Evolutionary conservation across 2,329 filamentous ascomycete species (phyloP).

Genomic region (Pseudocercospora crystallina): DNA sequence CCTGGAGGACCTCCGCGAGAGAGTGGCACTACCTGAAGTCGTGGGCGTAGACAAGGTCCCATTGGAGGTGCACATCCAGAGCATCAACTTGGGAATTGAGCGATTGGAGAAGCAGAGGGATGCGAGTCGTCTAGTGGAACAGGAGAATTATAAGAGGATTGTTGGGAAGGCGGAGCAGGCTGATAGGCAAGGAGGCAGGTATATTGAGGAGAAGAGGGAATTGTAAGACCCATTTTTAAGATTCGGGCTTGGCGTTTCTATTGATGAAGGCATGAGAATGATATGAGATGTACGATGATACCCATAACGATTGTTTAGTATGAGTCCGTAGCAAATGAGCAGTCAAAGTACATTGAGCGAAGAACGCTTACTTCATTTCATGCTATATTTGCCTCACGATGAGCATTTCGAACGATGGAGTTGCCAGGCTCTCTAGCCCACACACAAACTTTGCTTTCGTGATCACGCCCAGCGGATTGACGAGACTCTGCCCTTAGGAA

Average conservation of each 20-base stretch:
- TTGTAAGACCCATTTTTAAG: background rate
- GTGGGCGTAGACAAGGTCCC: slow-evolving; percentile 58
- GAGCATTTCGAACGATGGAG: no score
- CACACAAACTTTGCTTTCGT: no score
- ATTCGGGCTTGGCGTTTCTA: background rate
- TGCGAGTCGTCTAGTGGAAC: slow-evolving; percentile 39
- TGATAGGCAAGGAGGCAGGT: slow-evolving; percentile 21
- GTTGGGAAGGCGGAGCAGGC: slow-evolving; percentile 22
- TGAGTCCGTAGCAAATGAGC: no score
- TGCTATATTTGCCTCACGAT: no score
- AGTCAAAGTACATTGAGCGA: no score
- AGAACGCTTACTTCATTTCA: no score
- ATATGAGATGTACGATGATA: slow-evolving; percentile 14
- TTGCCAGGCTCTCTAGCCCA: no score
- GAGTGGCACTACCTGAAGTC: slow-evolving; percentile 66
- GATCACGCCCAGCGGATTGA: no score
- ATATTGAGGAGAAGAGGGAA: slow-evolving; percentile 18
- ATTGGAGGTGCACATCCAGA: slow-evolving; percentile 71
- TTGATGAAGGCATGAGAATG: slow-evolving; percentile 2
- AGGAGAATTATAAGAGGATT: slow-evolving; percentile 28
- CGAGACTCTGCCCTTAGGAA: no score
- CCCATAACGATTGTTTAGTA: slow-evolving; percentile 2
- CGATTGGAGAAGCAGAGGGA: slow-evolving; percentile 65
- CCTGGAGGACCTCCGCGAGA: slow-evolving; percentile 69
- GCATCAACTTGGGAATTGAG: slow-evolving; percentile 71